Evolutionary conservation across 306 rosid genomes (phyloP).

Genomic region (Vigna hirtella): DNA sequence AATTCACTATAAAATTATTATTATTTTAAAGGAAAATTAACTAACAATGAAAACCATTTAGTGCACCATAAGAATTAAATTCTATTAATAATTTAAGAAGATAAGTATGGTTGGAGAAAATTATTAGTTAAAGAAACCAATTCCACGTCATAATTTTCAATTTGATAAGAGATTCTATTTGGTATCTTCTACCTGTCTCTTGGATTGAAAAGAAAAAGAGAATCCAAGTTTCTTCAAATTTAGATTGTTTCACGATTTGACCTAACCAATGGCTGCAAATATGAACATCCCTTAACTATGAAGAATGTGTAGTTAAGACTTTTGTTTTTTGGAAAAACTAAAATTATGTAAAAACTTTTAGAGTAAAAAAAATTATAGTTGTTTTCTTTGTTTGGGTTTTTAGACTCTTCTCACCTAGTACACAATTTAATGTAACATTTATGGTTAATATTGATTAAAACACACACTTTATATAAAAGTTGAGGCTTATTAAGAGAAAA

Average conservation of each 20-base stretch:
- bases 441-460: neutral
- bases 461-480: neutral
- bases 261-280: neutral
- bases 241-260: neutral
- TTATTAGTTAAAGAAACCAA: neutral
- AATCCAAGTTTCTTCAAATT: neutral
- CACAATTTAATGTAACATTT: neutral
- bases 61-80: neutral
- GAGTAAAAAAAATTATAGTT: neutral
- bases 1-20: neutral
- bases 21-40: neutral
- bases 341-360: neutral
- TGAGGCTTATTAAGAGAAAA: too few species aligned
- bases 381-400: neutral
- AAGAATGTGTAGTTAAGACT: neutral
- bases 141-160: neutral
- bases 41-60: neutral
- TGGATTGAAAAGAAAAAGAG: neutral
- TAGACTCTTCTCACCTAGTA: neutral
- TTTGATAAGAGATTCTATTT: neutral
- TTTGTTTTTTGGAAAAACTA: neutral
- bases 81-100: neutral
- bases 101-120: neutral
- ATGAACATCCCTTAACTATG: neutral
- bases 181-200: conserved; percentile 1